Conservation (phyloP, 2,329 filamentous ascomycete species). For the Epichloe sp. region DNA sequence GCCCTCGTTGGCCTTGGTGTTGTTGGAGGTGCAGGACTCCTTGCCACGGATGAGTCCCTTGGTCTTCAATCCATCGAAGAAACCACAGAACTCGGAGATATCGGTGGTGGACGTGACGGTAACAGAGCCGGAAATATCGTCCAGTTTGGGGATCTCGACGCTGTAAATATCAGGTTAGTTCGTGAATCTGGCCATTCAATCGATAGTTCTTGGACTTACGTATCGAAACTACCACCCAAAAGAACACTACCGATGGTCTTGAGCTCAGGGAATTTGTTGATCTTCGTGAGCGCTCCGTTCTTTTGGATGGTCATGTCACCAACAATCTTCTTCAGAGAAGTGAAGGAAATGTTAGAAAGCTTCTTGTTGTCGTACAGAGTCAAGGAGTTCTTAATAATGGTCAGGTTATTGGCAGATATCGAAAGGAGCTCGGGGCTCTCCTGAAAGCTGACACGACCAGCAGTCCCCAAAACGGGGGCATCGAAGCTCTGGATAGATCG, state of each 20-base stretch:
- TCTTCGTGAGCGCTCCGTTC: conserved; percentile 60
- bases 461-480: conserved; percentile 56
- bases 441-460: conserved; percentile 69
- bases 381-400: conserved; percentile 43
- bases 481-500: conserved; percentile 63
- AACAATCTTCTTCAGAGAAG: conserved; percentile 51
- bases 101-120: conserved; percentile 54
- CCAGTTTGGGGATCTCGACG: conserved; percentile 53
- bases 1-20: conserved; percentile 37
- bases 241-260: conserved; percentile 67
- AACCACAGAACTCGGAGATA: conserved; percentile 40
- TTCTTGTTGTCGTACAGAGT: conserved; percentile 50
- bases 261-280: conserved; percentile 58
- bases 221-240: conserved; percentile 70
- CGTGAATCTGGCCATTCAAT: background rate
- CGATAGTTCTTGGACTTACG: conserved; percentile 41
- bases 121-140: conserved; percentile 59
- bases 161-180: conserved; percentile 28
- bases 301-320: conserved; percentile 81
- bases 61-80: conserved; percentile 31
- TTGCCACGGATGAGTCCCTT: conserved; percentile 29
- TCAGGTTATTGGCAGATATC: conserved; percentile 39
- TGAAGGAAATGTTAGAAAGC: conserved; percentile 64
- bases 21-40: conserved; percentile 36
- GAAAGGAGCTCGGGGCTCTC: conserved; percentile 64